phyloP scores from a whole-genome alignment of 108 stramenopile species.

The Asterionellopsis glacialis region DNA sequence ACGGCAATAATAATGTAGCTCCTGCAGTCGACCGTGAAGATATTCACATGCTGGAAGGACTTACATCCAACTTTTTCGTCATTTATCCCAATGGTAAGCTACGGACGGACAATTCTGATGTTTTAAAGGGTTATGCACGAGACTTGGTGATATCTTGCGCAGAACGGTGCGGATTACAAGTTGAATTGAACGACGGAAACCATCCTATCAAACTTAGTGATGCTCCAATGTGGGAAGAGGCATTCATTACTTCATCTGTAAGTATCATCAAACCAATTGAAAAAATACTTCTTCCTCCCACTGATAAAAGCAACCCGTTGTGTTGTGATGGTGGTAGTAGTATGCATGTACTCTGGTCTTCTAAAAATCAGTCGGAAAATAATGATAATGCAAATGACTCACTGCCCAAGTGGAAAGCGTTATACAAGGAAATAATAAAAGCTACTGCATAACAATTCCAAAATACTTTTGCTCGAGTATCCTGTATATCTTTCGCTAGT shows the following conservation, averaged over 20 bases:
- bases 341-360: no score
- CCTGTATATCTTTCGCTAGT: no score
- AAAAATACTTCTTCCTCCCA: conserved; percentile 6
- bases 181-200: conserved; percentile 25
- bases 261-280: conserved; percentile 51
- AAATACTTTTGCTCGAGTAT: no score
- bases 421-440: no score
- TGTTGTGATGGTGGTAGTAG: no score
- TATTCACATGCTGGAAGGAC: conserved; percentile 67
- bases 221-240: conserved; percentile 54
- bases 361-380: no score
- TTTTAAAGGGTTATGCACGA: conserved; percentile 65
- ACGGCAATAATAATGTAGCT: conserved; percentile 12
- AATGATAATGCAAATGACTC: no score
- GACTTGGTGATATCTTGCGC: conserved; percentile 42
- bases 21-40: conserved; percentile 18
- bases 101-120: conserved; percentile 33
- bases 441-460: no score
- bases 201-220: conserved; percentile 37
- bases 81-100: conserved; percentile 54
- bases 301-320: not conserved
- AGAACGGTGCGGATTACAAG: conserved; percentile 14
- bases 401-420: no score
- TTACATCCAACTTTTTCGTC: conserved; percentile 76
- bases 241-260: conserved; percentile 72